phyloP scores from a whole-genome alignment of 164 flowering plant species.

The Stephania japonica region DNA sequence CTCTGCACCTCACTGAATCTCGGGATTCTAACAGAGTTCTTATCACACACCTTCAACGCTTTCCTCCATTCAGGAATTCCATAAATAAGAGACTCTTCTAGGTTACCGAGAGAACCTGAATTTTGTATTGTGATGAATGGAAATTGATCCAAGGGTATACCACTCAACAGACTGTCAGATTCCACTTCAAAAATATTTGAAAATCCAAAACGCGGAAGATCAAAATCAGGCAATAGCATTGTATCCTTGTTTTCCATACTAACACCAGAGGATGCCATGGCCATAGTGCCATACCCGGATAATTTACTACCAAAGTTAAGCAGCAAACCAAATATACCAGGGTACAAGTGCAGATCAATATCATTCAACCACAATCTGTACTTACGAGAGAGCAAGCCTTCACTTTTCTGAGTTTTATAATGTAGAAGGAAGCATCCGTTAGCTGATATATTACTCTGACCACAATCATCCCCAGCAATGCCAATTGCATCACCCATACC shows the following conservation, averaged over 20 bases:
- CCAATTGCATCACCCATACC: slow-evolving; percentile 16
- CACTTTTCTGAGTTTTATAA: slow-evolving; percentile 31
- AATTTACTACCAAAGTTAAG: slow-evolving; percentile 38
- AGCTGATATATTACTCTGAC: slow-evolving; percentile 16
- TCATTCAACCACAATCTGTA: slow-evolving; percentile 35
- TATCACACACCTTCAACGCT: slow-evolving; percentile 26
- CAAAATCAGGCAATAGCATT: slow-evolving; percentile 16
- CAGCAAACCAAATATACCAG: slow-evolving; percentile 43
- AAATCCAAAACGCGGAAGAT: slow-evolving; percentile 50
- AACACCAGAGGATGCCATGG: slow-evolving; percentile 15
- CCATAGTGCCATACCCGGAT: slow-evolving; percentile 19
- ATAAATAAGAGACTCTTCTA: slow-evolving; percentile 42
- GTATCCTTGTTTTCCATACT: slow-evolving; percentile 8
- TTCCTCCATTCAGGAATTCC: slow-evolving; percentile 47
- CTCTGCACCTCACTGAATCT: slow-evolving; percentile 20
- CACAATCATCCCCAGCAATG: slow-evolving; percentile 11
- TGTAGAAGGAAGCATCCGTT: slow-evolving; percentile 46
- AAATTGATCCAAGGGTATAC: slow-evolving; percentile 52
- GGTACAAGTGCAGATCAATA: slow-evolving; percentile 73
- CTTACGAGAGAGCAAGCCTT: slow-evolving; percentile 17
- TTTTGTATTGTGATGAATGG: slow-evolving; percentile 52
- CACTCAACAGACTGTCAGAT: slow-evolving; percentile 21
- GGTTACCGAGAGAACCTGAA: slow-evolving; percentile 36
- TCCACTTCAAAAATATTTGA: slow-evolving; percentile 50
- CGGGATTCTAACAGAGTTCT: slow-evolving; percentile 21